Conservation (phyloP, 1,139 yeast species). For the Schwanniomyces etchellsii region DNA sequence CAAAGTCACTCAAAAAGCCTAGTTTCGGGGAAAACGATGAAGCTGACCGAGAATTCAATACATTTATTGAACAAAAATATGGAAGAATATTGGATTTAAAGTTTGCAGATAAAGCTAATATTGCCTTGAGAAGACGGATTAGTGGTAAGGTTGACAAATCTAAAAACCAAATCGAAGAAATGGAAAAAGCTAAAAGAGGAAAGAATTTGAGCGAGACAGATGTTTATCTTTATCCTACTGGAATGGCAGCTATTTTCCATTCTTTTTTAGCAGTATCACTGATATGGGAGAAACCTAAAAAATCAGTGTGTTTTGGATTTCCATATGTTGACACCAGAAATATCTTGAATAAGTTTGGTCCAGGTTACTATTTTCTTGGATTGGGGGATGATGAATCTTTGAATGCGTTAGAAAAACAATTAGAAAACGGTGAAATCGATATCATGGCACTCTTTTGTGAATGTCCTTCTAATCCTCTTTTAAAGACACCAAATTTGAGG, state of each 20-base stretch:
- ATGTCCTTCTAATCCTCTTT: conserved; percentile 87
- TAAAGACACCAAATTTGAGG: conserved; percentile 73
- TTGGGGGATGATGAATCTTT: conserved; percentile 74
- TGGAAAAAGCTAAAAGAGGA: conserved; percentile 27
- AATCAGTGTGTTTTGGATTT: conserved; percentile 89
- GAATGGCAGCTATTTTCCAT: conserved; percentile 87
- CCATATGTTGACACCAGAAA: conserved; percentile 92
- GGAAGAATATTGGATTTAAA: conserved; percentile 83
- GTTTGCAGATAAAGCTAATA: conserved; percentile 70
- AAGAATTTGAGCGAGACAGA: conserved; percentile 47
- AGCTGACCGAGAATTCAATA: conserved; percentile 50
- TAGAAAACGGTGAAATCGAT: conserved; percentile 58
- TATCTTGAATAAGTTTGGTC: conserved; percentile 83
- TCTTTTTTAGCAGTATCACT: conserved; percentile 66
- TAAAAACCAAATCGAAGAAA: conserved; percentile 25
- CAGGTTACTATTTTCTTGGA: conserved; percentile 79
- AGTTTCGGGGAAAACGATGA: conserved; percentile 22
- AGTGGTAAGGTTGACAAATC: conserved; percentile 58
- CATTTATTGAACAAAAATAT: conserved; percentile 80
- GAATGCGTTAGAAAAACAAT: conserved; percentile 53
- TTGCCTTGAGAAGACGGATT: conserved; percentile 68
- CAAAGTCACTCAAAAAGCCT: conserved; percentile 19
- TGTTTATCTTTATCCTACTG: conserved; percentile 80
- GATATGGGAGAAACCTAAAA: conserved; percentile 28
- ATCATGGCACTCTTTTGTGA: conserved; percentile 78